Conservation (phyloP, 495 filamentous ascomycete genomes). For the Sordaria brevicollis region DNA sequence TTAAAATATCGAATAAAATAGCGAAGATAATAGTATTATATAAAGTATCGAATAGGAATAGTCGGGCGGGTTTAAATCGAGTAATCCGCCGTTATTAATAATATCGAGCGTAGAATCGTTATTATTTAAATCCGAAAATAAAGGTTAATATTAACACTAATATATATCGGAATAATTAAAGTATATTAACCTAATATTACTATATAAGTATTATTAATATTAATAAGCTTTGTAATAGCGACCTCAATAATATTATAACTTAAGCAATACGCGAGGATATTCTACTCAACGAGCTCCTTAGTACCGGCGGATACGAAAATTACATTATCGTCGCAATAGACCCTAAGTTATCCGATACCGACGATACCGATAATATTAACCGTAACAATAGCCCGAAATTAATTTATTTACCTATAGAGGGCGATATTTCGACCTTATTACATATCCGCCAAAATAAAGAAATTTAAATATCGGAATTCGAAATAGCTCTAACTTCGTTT, state of each 20-base stretch:
- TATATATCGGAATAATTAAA: neutral
- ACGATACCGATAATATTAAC: too few species aligned
- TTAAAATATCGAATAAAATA: too few species aligned
- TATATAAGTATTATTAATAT: neutral
- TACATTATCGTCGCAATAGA: neutral
- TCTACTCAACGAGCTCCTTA: neutral
- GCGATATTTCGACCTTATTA: neutral
- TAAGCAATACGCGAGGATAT: neutral
- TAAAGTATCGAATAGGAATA: too few species aligned
- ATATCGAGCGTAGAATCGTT: neutral
- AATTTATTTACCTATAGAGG: neutral
- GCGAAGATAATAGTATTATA: too few species aligned
- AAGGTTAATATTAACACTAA: neutral
- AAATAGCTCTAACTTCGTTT: too few species aligned
- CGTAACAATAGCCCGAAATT: neutral
- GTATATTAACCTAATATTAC: neutral
- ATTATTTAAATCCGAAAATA: neutral
- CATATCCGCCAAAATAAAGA: too few species aligned
- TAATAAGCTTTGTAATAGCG: neutral
- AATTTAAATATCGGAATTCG: too few species aligned
- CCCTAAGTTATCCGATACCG: neutral
- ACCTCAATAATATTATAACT: neutral
- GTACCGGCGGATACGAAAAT: neutral
- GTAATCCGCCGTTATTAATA: neutral
- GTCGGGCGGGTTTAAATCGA: too few species aligned